A percentile compares a stretch with the other conserved stretches of the same genome.
phyloP scores from a whole-genome alignment of 2,329 filamentous ascomycete genomes.

The Microdochium trichocladiopsis region DNA sequence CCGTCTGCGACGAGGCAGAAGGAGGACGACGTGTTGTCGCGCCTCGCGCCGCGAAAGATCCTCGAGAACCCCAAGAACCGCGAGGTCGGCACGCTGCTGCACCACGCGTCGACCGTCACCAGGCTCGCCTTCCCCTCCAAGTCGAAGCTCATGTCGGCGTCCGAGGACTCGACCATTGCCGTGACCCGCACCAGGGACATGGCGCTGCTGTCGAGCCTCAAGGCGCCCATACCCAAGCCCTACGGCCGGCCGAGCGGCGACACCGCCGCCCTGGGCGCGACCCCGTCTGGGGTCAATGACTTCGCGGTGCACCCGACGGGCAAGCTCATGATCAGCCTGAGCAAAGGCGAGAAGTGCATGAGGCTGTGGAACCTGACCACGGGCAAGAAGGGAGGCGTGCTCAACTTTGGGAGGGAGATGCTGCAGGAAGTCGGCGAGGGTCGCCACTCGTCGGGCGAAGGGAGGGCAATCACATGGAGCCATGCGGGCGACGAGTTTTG shows the following conservation, averaged over 20 bases:
- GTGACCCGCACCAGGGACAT: slow-evolving; percentile 85
- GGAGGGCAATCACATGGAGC: slow-evolving; percentile 76
- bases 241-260: slow-evolving; percentile 80
- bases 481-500: slow-evolving; percentile 70
- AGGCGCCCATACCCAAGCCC: slow-evolving; percentile 77
- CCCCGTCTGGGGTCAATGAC: slow-evolving; percentile 85
- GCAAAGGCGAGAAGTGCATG: slow-evolving; percentile 86
- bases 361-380: slow-evolving; percentile 94
- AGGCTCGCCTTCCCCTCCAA: slow-evolving; percentile 75
- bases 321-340: slow-evolving; percentile 93
- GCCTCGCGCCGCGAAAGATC: slow-evolving; percentile 64
- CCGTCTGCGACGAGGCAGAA: slow-evolving; percentile 36
- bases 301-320: slow-evolving; percentile 94
- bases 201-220: slow-evolving; percentile 80
- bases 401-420: slow-evolving; percentile 73
- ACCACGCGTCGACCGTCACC: slow-evolving; percentile 80
- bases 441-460: slow-evolving; percentile 73
- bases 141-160: slow-evolving; percentile 78
- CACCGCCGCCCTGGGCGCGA: slow-evolving; percentile 73
- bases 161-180: slow-evolving; percentile 86
- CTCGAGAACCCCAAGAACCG: slow-evolving; percentile 81
- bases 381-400: slow-evolving; percentile 86
- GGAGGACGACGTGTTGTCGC: slow-evolving; percentile 54
- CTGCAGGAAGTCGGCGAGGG: slow-evolving; percentile 71
- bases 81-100: slow-evolving; percentile 78